These are phyloP conservation scores for Paecilomyces sp. DNA, from an alignment of 2,329 filamentous ascomycete species.

Conservation along the genomic window DNA sequence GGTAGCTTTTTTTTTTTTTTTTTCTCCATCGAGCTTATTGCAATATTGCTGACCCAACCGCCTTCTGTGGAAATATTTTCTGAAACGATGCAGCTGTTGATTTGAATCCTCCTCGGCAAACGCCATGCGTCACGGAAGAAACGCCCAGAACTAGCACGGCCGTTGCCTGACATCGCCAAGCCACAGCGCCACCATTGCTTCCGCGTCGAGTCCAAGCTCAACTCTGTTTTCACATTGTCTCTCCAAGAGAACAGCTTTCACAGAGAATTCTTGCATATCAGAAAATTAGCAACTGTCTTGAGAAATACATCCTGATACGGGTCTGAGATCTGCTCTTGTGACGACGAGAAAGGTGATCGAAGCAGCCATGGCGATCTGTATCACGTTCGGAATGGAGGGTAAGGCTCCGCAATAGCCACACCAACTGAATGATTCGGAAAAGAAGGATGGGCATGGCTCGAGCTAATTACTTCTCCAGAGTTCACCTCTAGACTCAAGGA, in stretches of 20 bases:
- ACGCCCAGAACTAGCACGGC: not conserved
- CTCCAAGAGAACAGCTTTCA: not conserved
- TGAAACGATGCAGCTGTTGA: no score
- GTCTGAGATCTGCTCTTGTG: not conserved
- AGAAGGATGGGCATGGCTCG: not conserved
- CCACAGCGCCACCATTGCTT: conserved; percentile 23
- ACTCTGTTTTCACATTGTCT: not conserved
- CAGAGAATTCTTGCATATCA: not conserved
- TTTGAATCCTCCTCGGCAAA: no score
- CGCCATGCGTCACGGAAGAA: not conserved
- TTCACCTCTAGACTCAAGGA: conserved; percentile 38
- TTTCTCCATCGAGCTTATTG: no score
- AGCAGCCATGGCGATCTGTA: conserved; percentile 33
- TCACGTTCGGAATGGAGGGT: conserved; percentile 38
- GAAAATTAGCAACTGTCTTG: not conserved
- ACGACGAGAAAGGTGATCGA: not conserved
- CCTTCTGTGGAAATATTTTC: no score
- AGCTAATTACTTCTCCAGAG: conserved; percentile 22
- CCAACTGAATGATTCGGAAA: not conserved
- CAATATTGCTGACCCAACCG: no score
- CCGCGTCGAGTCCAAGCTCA: not conserved
- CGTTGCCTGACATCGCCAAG: conserved; percentile 15
- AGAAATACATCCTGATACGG: not conserved
- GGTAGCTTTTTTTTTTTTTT: no score
- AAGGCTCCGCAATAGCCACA: conserved; percentile 8